Evolutionary conservation across 495 filamentous ascomycete species (phyloP), one percentile per base, ranked within the genome.

Genomic region (Penicillium simplicissimum): DNA sequence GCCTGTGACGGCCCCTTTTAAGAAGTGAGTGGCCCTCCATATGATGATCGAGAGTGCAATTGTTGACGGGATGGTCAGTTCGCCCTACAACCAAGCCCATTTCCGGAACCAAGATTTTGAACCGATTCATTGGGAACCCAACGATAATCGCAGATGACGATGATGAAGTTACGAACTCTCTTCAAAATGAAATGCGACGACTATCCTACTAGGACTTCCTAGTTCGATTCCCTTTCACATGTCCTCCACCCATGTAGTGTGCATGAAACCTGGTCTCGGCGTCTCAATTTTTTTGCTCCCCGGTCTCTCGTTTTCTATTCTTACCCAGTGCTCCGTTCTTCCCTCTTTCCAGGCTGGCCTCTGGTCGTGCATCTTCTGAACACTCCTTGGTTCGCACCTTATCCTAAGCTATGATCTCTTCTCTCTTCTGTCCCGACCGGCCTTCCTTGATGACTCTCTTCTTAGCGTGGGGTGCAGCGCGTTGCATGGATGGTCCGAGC

Each of bases 21-120:
- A 79, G 59, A 81, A 79, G 76, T 80, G 60, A 72, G 68, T 58
- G 36, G 21, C 36, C 2, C 7, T 17, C 15, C 10, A 3, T 9
- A 17, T 33, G n/a, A 70, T 45, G 28, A 47, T 62, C 2, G 65
- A 61, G 17, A 63, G 63, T 47, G 76, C 11, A 81, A 79, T 60
- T 79, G 85, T 84, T 58, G 78, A 80, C 43, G 79, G 80, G 8
- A 83, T 84, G 61, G 79, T 31, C 25, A 79, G 84, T 63, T 82
- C 79, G 25, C 88, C 91, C 25, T 93, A 90, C 74, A 93, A 93
- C 65, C 86, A 86, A 52, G 90, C 90, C 3, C 91, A 96, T 74
- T 94, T 89, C 74, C 87, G 89, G 63, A 94, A 93, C 67, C 81
- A 87, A 56, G 88, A 94, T 66, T 96, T 96, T 64, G 90, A 93